Evolutionary conservation across 2,329 filamentous ascomycete genomes (phyloP).

Genomic region (Pseudogymnoascus sp.): DNA sequence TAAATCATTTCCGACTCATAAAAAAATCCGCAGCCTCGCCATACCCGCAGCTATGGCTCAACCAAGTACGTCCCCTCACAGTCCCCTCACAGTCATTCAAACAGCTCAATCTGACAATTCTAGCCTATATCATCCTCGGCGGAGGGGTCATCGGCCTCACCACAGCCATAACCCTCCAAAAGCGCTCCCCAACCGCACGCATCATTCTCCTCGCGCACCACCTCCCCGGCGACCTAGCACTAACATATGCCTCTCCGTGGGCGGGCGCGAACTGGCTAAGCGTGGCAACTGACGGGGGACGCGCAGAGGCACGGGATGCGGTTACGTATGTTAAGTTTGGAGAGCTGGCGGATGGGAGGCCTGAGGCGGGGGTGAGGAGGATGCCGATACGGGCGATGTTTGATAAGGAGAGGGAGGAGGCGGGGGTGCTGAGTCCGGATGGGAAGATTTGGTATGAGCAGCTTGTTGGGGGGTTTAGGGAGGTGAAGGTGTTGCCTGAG

Average conservation of each 20-base stretch:
- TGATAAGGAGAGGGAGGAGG: constrained; percentile 15
- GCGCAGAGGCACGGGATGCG: constrained; percentile 10
- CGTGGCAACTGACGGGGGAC: constrained; percentile 8
- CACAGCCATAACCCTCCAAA: constrained; percentile 30
- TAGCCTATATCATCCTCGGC: constrained; percentile 14
- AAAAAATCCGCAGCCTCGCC: neutral
- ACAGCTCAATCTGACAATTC: neutral
- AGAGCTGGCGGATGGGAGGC: constrained; percentile 17
- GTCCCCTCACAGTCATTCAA: neutral
- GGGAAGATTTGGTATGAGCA: constrained; percentile 35
- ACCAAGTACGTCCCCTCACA: neutral
- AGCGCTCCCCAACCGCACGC: constrained; percentile 27
- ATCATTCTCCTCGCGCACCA: constrained; percentile 34
- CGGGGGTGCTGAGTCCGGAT: constrained; percentile 27
- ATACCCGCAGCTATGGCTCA: neutral
- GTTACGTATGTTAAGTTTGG: constrained; percentile 14
- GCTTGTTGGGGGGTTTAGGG: constrained; percentile 29
- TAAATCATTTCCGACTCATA: neutral
- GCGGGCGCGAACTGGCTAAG: constrained; percentile 12
- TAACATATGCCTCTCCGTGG: constrained; percentile 36
- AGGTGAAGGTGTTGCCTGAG: constrained; percentile 28
- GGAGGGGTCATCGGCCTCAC: constrained; percentile 34
- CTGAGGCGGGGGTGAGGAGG: constrained; percentile 15
- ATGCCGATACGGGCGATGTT: constrained; percentile 11
- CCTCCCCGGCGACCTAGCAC: constrained; percentile 32